These are phyloP conservation scores for Saprolegnia diclina DNA, from an alignment of 352 stramenopile species.

Conservation along the genomic window DNA sequence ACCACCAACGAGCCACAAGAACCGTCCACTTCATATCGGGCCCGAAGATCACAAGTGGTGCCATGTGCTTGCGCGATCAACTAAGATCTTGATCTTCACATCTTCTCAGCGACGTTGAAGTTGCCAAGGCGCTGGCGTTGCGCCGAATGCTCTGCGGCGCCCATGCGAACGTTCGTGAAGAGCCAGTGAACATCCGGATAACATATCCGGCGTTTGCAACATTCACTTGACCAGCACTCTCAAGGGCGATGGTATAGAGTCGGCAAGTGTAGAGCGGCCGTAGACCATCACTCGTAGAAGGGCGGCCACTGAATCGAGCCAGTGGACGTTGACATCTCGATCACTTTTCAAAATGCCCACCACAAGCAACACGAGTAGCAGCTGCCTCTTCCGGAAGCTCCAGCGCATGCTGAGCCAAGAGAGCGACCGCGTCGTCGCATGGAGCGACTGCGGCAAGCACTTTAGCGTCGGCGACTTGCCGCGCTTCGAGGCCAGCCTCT, in stretches of 20 bases:
- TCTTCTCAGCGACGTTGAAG: not conserved
- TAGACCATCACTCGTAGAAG: not conserved
- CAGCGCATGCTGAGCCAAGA: conserved; percentile 76
- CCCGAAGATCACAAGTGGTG: too few relatives aligned
- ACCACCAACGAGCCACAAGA: too few relatives aligned
- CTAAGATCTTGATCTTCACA: not conserved
- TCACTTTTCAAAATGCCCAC: not conserved
- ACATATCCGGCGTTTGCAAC: not conserved
- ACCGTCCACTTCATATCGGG: too few relatives aligned
- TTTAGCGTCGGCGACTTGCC: conserved; percentile 61
- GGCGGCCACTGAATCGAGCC: too few relatives aligned
- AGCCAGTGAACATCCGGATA: not conserved
- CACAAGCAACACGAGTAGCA: not conserved
- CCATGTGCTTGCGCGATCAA: not conserved
- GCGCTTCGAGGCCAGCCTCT: conserved; percentile 44
- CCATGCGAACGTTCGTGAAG: not conserved
- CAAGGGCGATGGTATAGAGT: not conserved
- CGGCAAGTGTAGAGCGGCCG: not conserved
- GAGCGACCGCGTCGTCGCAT: conserved; percentile 47
- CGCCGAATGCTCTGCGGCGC: not conserved
- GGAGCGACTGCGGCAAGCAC: conserved; percentile 42
- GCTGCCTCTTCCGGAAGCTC: conserved; percentile 63
- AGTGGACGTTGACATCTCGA: not conserved
- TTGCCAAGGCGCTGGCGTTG: not conserved
- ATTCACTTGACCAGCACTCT: conserved; percentile 1